Evolutionary conservation across 176 grass and related monocot species (phyloP).

Genomic region (Musa schizocarpa): DNA sequence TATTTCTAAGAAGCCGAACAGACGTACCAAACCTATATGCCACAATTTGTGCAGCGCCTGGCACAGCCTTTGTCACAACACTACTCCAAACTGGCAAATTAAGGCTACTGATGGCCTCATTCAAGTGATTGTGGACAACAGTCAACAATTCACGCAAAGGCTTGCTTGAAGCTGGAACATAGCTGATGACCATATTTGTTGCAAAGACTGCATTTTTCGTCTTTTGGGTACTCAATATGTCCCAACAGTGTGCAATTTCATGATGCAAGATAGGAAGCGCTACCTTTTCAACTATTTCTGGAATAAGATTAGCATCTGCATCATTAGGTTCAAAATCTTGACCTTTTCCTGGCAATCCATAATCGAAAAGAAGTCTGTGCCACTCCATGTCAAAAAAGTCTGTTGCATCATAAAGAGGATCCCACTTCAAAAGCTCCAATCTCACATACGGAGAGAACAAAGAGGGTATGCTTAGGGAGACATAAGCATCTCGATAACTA

Average conservation of each 20-base stretch:
- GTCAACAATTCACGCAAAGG: conserved; percentile 55
- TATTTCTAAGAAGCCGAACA: conserved; percentile 66
- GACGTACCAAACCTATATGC: conserved; percentile 83
- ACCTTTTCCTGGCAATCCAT: conserved; percentile 31
- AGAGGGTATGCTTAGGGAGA: conserved; percentile 52
- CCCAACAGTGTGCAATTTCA: conserved; percentile 82
- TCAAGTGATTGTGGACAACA: conserved; percentile 47
- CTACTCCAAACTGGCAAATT: conserved; percentile 75
- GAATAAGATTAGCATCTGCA: conserved; percentile 50
- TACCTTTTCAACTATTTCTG: conserved; percentile 74
- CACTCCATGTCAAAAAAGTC: conserved; percentile 81
- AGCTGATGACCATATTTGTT: conserved; percentile 49
- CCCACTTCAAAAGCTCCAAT: conserved; percentile 91
- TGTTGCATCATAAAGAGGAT: conserved; percentile 53
- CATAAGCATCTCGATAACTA: conserved; percentile 79
- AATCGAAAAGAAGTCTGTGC: conserved; percentile 60
- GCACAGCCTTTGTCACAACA: conserved; percentile 55
- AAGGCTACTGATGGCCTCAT: conserved; percentile 45
- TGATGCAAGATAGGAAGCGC: conserved; percentile 90
- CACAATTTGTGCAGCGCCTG: conserved; percentile 57
- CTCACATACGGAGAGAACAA: conserved; percentile 74
- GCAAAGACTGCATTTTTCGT: conserved; percentile 59
- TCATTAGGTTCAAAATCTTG: conserved; percentile 30
- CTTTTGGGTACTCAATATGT: conserved; percentile 61
- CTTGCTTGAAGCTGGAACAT: conserved; percentile 52